These are phyloP conservation scores for Cinnamomum chago DNA, from an alignment of 164 flowering plant genomes.

Conservation along the genomic window DNA sequence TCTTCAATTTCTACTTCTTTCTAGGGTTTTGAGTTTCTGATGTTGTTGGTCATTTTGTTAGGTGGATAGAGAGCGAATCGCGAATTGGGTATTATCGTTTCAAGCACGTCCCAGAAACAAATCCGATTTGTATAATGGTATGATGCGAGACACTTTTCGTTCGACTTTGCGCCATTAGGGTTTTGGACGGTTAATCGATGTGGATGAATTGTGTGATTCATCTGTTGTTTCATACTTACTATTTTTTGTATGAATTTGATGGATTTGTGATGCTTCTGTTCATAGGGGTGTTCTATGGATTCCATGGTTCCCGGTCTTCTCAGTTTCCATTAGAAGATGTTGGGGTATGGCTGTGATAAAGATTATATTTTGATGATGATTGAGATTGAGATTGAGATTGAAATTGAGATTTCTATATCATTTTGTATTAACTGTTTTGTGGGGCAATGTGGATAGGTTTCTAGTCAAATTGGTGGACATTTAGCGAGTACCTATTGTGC, in stretches of 20 bases:
- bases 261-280: constrained; percentile 1
- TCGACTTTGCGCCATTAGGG: neutral
- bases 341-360: constrained; percentile 41
- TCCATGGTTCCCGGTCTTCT: constrained; percentile 74
- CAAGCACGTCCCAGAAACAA: constrained; percentile 52
- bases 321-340: constrained; percentile 45
- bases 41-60: constrained; percentile 11
- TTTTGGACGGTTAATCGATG: no score
- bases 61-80: constrained; percentile 68
- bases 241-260: neutral
- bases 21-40: neutral
- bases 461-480: constrained; percentile 53
- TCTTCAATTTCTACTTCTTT: neutral
- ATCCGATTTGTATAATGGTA: constrained; percentile 51
- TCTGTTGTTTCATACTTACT: neutral
- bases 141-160: neutral
- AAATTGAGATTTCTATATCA: neutral
- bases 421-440: neutral
- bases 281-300: constrained; percentile 79
- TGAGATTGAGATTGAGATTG: no score
- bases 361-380: no score
- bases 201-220: no score
- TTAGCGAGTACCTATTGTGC: constrained; percentile 95
- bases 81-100: constrained; percentile 76
- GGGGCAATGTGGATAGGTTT: constrained; percentile 36